Conservation (phyloP, 257 asterid genomes). For the Salvia rosmarinus region DNA sequence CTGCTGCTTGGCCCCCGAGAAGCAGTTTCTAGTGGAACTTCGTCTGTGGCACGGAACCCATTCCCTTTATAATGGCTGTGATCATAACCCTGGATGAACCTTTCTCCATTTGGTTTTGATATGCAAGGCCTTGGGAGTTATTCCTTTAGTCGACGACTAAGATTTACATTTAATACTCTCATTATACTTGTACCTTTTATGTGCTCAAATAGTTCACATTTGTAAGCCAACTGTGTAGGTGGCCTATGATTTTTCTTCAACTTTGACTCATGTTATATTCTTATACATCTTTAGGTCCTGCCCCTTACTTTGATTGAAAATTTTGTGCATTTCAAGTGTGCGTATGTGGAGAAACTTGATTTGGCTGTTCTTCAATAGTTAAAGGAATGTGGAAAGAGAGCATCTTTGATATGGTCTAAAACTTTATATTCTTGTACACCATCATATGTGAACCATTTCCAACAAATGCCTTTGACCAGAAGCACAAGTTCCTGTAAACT, state of each 20-base stretch:
- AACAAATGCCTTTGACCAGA: neutral
- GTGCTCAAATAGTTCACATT: slow-evolving; percentile 5
- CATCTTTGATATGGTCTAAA: neutral
- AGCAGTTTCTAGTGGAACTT: slow-evolving; percentile 2
- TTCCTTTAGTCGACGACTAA: slow-evolving; percentile 20
- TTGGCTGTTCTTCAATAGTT: neutral
- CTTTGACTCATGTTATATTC: neutral
- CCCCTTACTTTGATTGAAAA: neutral
- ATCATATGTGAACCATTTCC: no score
- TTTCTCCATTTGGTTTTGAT: neutral
- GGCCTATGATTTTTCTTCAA: neutral
- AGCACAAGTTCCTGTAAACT: neutral
- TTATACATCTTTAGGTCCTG: neutral
- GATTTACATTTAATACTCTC: slow-evolving; percentile 10
- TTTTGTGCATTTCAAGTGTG: neutral
- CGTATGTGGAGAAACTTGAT: neutral
- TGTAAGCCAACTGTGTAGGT: neutral
- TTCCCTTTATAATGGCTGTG: neutral
- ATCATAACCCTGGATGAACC: neutral
- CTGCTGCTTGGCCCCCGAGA: neutral
- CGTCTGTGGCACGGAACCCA: no score
- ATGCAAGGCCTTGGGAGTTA: neutral
- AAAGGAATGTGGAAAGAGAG: neutral
- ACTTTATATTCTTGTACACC: neutral
- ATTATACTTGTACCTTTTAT: slow-evolving; percentile 31